Base-by-base conservation (phyloP, 106 monocot species). In the Cymbidium sinense region DNA sequence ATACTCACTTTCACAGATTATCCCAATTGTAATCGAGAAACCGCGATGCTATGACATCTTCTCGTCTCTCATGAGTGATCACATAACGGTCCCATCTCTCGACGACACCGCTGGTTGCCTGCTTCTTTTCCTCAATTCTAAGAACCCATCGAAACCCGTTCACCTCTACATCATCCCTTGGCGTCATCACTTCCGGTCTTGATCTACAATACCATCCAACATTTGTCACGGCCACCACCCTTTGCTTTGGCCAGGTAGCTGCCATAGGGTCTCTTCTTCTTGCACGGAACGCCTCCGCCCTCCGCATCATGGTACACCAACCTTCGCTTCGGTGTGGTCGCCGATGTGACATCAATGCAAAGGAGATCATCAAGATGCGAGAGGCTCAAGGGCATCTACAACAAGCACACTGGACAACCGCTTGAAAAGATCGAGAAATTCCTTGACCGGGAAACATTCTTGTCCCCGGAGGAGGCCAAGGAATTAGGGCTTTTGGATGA, bases 11-110 rank as follows among this genome's bases (percentile, higher is more conserved):
- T 30, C 88, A 88, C 72, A 84, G 88, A 64, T 87, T 96, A 86
- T 96, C 10, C 96, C 93, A 6, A 93, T 96, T 93, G 96, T 96
- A 33, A 93, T 96, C 80, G 96, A 96, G 88, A 96, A 77, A 93
- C 96, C 87, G 96, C 43, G 93, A 91, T 18, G 93, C n/a, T 96
- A 96, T 79, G 93, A 96, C 83, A 96, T 93, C 83, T 96, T 96
- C 89, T 96, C 91, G 96, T 19, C 91, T 96, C 29, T 88, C 93
- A 93, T 69, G 96, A 96, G 81, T 87, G 29, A 93, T 96, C 55
- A 82, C 93, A 17, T 96, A 91, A 96, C 80, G 96, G 93, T 7
- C 79, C 87, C 82, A 93, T 96, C 79, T 55, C 78, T 77, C n/a
- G 93, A 93, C 82, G 91, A 88, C 79, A 93, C 88, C 28, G 87